Evolutionary conservation across 768 basidiomycete genomes (phyloP).

Genomic region (Cystobasidium tubakii): DNA sequence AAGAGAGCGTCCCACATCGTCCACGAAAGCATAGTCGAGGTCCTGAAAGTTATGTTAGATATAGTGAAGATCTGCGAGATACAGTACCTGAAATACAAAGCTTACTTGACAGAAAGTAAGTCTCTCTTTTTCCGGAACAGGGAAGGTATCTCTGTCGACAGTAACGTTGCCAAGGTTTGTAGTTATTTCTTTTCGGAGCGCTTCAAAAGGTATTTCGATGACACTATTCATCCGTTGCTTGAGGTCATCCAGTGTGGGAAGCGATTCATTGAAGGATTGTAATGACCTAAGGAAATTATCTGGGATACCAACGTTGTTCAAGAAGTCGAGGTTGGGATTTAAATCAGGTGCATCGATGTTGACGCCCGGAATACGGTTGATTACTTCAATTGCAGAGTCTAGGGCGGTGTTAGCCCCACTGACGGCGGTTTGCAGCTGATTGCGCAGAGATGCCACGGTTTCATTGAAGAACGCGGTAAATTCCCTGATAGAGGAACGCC

Average conservation of each 20-base stretch:
- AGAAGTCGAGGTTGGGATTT: conserved; percentile 63
- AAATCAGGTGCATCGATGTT: conserved; percentile 59
- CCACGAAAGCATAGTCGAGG: conserved; percentile 75
- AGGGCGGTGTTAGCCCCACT: conserved; percentile 1
- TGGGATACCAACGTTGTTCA: conserved; percentile 75
- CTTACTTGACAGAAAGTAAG: conserved; percentile 62
- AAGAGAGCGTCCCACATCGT: conserved; percentile 75
- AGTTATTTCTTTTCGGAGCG: conserved; percentile 81
- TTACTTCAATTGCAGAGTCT: not conserved
- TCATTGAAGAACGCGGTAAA: conserved; percentile 19
- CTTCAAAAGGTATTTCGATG: conserved; percentile 68
- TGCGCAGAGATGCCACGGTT: not conserved
- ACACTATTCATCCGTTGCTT: conserved; percentile 63
- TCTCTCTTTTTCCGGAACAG: conserved; percentile 65
- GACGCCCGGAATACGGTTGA: conserved; percentile 32
- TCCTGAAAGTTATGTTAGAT: conserved; percentile 46
- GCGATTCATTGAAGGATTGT: conserved; percentile 60
- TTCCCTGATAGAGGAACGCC: not conserved
- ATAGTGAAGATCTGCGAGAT: not conserved
- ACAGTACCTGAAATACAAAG: no score
- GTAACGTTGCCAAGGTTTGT: conserved; percentile 68
- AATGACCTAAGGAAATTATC: conserved; percentile 67
- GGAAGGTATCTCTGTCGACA: conserved; percentile 59
- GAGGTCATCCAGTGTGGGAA: conserved; percentile 57
- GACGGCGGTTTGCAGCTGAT: not conserved